phyloP scores from a whole-genome alignment of 148 eudicot genomes.

The Cornus kousa region DNA sequence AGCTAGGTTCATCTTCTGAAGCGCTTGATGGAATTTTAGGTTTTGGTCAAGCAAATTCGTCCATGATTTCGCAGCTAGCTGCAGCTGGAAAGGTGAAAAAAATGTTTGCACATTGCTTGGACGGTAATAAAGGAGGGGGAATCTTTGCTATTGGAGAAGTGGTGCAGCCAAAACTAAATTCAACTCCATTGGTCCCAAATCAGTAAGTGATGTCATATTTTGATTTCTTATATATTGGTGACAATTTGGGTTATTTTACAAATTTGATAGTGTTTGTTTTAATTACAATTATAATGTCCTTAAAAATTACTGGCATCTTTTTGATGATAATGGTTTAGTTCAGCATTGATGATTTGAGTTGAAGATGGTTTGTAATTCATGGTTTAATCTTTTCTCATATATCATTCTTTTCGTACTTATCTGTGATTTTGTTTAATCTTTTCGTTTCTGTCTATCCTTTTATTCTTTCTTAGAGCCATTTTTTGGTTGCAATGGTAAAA shows the following conservation, averaged over 20 bases:
- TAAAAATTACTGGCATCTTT: not conserved
- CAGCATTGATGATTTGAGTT: not conserved
- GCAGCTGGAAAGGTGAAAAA: conserved; percentile 64
- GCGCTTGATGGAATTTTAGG: conserved; percentile 94
- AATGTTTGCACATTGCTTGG: conserved; percentile 91
- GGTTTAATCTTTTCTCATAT: too few relatives aligned
- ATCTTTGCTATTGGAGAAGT: conserved; percentile 89
- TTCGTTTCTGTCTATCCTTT: too few relatives aligned
- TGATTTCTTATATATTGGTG: not conserved
- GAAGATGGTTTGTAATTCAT: too few relatives aligned
- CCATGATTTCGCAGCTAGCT: conserved; percentile 86
- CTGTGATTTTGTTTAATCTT: too few relatives aligned
- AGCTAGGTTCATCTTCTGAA: conserved; percentile 59
- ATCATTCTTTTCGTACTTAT: not conserved
- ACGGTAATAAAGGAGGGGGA: conserved; percentile 77
- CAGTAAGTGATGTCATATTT: conserved; percentile 47
- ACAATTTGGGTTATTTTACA: not conserved
- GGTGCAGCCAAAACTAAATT: conserved; percentile 67
- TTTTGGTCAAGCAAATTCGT: conserved; percentile 89
- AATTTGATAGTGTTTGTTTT: not conserved
- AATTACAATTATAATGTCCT: not conserved
- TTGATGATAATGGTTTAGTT: not conserved
- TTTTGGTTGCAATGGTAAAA: too few relatives aligned
- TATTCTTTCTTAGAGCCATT: too few relatives aligned
- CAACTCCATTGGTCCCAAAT: conserved; percentile 65